A percentile compares a stretch with the other conserved stretches of the same genome.
Evolutionary conservation across 1,139 yeast species (phyloP).

Genomic region (Lodderomyces metapsilosis): DNA sequence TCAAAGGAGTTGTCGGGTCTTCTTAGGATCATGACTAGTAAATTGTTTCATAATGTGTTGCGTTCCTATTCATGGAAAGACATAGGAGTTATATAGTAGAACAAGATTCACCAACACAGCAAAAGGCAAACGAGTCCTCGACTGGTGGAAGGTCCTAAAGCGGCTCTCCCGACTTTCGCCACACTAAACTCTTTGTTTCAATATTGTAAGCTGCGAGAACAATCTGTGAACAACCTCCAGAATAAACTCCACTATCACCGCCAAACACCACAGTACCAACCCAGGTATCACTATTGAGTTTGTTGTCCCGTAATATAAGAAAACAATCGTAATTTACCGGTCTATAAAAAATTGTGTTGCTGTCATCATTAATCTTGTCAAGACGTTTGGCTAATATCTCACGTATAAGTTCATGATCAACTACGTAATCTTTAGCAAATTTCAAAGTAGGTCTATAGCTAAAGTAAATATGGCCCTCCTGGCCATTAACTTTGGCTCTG

Average conservation of each 20-base stretch:
- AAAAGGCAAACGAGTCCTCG: no score
- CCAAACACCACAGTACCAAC: not conserved
- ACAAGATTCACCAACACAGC: no score
- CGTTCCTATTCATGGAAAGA: no score
- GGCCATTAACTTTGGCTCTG: not conserved
- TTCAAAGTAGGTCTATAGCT: not conserved
- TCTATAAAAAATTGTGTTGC: not conserved
- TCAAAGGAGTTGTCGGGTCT: no score
- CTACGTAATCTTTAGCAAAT: not conserved
- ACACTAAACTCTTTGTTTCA: not conserved
- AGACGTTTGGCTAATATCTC: not conserved
- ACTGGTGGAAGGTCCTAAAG: no score
- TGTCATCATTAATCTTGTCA: not conserved
- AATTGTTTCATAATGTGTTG: no score
- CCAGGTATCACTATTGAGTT: not conserved
- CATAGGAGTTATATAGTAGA: no score
- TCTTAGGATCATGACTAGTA: no score
- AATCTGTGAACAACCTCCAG: not conserved
- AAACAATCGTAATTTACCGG: not conserved
- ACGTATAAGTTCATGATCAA: not conserved
- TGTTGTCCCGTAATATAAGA: not conserved
- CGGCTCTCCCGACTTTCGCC: not conserved
- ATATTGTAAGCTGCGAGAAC: not conserved
- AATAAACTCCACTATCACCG: not conserved
- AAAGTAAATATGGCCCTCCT: not conserved